Evolutionary conservation across 2,329 filamentous ascomycete species (phyloP), one percentile per base, ranked within the genome.

Genomic region (Cadophora gregata): DNA sequence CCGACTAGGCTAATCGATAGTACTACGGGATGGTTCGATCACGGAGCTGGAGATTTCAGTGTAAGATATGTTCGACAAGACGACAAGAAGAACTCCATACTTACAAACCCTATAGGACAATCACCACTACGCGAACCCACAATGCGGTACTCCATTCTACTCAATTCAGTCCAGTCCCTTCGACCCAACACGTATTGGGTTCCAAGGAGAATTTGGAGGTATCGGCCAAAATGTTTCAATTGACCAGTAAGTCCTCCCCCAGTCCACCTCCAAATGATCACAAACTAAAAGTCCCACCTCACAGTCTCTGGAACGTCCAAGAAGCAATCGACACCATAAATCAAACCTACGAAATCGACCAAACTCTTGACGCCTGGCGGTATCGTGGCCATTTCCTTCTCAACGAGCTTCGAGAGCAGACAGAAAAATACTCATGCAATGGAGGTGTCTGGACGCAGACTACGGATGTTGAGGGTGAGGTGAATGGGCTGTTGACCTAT

Each of bases 371-470:
- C 0, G 80, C 83, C 0, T 92, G 89, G 84, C 91, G 67, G 21
- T 89, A 89, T 75, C 87, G 90, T 59, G 84, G 85, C 0, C 83
- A 88, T 50, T 71, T 83, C 16, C 75, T 86, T 1, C 78, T 86
- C 2, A 70, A 60, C 3, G 83, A 86, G 66, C 75, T 86, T 2
- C 73, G 75, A 14, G 81, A 82, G 2, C 84, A 86, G 67, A 76
- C 82, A 14, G 81, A 86, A 66, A 82, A 86, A 0, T 70, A 66
- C 42, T 56, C 69, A 2, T 92, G 90, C 78, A 90, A 85, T 38
- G 90, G 86, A 0, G 90, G 85, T 12, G 84, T 92, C 0, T 92
- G 88, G 84, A 92, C 90, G 0, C 90, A 92, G 79, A 92, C 89
- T 0, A 90, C 88, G 0, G 90, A 92, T 71, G 90, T 92, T 0